A percentile compares a stretch with the other conserved stretches of the same genome.
Conservation (phyloP, 2,329 filamentous ascomycete genomes). For the Paramyrothecium roridum region DNA sequence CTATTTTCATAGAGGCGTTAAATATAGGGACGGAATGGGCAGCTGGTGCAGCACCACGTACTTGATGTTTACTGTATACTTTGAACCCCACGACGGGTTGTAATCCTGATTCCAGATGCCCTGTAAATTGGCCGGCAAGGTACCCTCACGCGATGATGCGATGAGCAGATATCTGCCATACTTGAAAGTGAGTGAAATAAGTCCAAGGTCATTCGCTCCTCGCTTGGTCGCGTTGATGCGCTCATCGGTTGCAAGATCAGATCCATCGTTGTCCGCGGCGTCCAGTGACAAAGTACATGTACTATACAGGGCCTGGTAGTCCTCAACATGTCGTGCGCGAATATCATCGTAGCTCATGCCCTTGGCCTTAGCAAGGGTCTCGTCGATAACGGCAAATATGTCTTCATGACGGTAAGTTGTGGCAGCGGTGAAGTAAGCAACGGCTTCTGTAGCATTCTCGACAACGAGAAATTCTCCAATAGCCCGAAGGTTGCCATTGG, state of each 20-base stretch:
- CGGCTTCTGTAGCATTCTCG: background rate
- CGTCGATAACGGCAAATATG: background rate
- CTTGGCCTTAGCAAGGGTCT: background rate
- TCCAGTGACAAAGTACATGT: background rate
- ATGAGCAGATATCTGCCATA: background rate
- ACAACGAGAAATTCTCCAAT: background rate
- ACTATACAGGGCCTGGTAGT: background rate
- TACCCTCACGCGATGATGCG: slow-evolving; percentile 6
- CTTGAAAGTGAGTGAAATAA: slow-evolving; percentile 1
- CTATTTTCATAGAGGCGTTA: too few species aligned
- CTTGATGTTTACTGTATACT: slow-evolving; percentile 46
- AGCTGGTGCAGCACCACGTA: background rate
- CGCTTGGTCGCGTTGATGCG: background rate
- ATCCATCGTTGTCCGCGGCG: background rate
- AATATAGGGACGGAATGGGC: too few species aligned
- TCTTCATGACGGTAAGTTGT: slow-evolving; percentile 2
- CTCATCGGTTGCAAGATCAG: background rate
- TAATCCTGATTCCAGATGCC: slow-evolving; percentile 30
- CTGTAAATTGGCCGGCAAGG: slow-evolving; percentile 27
- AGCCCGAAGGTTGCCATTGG: background rate
- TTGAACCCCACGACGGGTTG: slow-evolving; percentile 38
- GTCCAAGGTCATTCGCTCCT: slow-evolving; percentile 2
- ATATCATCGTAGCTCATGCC: background rate
- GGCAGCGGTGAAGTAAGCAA: slow-evolving; percentile 1
- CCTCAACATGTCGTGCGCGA: background rate